A percentile compares a stretch with the other conserved stretches of the same genome.
Conservation (phyloP, 768 basidiomycete species). For the Hypsizygus marmoreus region DNA sequence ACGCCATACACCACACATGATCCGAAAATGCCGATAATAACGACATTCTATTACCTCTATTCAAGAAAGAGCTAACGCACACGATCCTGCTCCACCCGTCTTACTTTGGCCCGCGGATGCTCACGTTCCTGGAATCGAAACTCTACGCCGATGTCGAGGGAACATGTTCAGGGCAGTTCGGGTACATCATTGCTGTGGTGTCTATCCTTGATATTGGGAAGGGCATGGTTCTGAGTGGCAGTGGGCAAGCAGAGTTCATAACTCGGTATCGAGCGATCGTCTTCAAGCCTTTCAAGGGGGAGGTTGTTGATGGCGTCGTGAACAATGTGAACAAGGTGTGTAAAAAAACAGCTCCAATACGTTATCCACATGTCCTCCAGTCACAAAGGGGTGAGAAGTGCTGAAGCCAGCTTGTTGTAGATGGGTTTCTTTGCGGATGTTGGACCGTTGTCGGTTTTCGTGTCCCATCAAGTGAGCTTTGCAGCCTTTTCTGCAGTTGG, state of each 20-base stretch:
- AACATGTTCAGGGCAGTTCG: slow-evolving; percentile 93
- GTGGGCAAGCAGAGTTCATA: slow-evolving; percentile 94
- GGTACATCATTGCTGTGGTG: slow-evolving; percentile 91
- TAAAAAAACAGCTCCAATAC: no score
- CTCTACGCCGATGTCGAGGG: slow-evolving; percentile 97
- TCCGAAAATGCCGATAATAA: not conserved
- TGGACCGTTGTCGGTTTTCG: slow-evolving; percentile 91
- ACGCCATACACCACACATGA: not conserved
- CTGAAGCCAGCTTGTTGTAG: slow-evolving; percentile 40
- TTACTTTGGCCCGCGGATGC: slow-evolving; percentile 96
- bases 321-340: slow-evolving; percentile 93
- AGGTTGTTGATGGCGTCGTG: slow-evolving; percentile 96
- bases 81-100: slow-evolving; percentile 97
- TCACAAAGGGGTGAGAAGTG: no score
- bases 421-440: slow-evolving; percentile 99
- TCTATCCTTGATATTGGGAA: slow-evolving; percentile 90
- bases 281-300: slow-evolving; percentile 99
- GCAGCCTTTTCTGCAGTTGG: not conserved
- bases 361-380: no score
- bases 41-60: slow-evolving; percentile 1
- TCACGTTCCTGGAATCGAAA: slow-evolving; percentile 89
- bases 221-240: slow-evolving; percentile 89
- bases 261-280: slow-evolving; percentile 95
- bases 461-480: slow-evolving; percentile 84
- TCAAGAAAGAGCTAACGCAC: slow-evolving; percentile 94